Evolutionary conservation across 495 filamentous ascomycete species (phyloP), one percentile per base, ranked within the genome.

Genomic region (Aspergillus asperescens): DNA sequence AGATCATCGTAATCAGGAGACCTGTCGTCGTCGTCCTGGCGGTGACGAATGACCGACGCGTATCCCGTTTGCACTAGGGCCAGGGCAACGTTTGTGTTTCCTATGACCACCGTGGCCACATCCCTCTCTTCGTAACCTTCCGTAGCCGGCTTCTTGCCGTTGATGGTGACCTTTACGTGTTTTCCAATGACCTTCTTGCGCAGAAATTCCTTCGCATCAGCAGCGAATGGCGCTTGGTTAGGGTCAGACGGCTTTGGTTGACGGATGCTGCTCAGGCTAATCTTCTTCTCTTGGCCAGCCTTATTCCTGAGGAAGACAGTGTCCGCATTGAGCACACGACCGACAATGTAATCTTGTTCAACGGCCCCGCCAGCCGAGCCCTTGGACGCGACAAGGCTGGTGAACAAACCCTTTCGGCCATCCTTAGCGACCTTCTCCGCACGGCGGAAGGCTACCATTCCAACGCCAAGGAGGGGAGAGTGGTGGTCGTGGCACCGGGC

Each of bases 141-240:
- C 5, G 72, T 88, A 9, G 91, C 90, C 42, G 93, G 81, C 66
- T 90, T 88, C 66, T 91, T 90, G 51, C 94, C 94, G 67, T 97
- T 90, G 47, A 93, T 81, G 16, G 79, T 84, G 25, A 96, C 78
- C 66, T 83, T 84, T 37, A 97, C 90, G 60, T 95, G 88, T 72
- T 99, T 99, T 29, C 89, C 94, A 61, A 99, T 97, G 5, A 96
- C 69, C 62, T 83, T 88, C 77, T 96, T 96, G 29, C 94, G 82
- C 55, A 97, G 70, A 63, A 87, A 97, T 66, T 99, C 94, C 74
- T 97, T 97, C 13, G 94, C 92, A 58, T 96, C 92, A 9, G 92
- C 86, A 50, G 81, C 79, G 69, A 89, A 97, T 2, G 90, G 91
- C 13, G 87, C 78, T 67, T 97, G 86, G 57, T 85, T 86, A 8